Percentiles rank a stretch among this genome's conserved stretches.
phyloP scores from a whole-genome alignment of 2,329 filamentous ascomycete genomes.

The Hymenoscyphus occultus region DNA sequence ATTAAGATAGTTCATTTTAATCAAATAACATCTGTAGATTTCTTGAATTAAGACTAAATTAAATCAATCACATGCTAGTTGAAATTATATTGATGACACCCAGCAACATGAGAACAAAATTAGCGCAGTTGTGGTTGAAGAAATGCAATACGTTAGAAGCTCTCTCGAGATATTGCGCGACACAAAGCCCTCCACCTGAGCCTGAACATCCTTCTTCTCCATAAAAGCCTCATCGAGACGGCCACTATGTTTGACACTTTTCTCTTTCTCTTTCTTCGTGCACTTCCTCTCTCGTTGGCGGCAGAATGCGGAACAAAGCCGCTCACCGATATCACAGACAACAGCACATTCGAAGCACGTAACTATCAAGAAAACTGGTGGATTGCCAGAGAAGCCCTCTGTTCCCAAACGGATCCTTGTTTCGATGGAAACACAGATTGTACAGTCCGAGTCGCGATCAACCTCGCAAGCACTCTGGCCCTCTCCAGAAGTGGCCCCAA shows the following conservation, averaged over 20 bases:
- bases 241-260: background rate
- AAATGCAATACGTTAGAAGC: no score
- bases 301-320: background rate
- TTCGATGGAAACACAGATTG: background rate
- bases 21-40: no score
- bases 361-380: background rate
- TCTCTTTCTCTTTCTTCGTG: background rate
- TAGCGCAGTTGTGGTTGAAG: no score
- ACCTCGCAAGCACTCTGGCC: background rate
- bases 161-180: no score
- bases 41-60: no score
- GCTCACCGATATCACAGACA: background rate
- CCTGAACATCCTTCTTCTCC: background rate
- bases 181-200: background rate
- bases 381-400: background rate
- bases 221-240: background rate
- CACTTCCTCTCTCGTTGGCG: background rate
- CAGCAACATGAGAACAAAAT: no score
- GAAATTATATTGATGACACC: no score
- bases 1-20: no score
- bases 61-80: no score
- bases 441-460: background rate
- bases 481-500: background rate
- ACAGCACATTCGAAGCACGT: background rate
- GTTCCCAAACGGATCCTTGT: background rate